Percentiles rank a stretch among this genome's conserved stretches.
phyloP scores from a whole-genome alignment of 176 grass and related monocot species.

The Pontederia crassipes region DNA sequence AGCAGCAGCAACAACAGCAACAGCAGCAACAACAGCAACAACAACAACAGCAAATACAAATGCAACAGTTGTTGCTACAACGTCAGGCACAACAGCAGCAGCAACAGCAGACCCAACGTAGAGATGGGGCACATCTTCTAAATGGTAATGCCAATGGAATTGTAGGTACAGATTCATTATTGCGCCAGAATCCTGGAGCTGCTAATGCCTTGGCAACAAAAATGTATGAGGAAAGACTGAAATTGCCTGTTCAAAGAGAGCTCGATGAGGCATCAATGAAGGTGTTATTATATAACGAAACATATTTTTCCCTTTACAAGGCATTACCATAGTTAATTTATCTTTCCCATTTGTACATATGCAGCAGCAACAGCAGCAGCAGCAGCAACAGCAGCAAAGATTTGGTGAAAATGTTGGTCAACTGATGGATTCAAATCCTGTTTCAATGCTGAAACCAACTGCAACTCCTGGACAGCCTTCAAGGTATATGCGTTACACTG shows the following conservation, averaged over 20 bases:
- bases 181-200: constrained; percentile 22
- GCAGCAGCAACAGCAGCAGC: too few relatives aligned
- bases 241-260: neutral
- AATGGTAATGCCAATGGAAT: constrained; percentile 31
- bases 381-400: constrained; percentile 46
- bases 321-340: too few relatives aligned
- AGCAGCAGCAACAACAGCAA: constrained; percentile 5
- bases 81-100: constrained; percentile 20
- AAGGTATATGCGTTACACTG: constrained; percentile 31
- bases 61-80: constrained; percentile 11
- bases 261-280: neutral
- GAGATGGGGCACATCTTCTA: constrained; percentile 18
- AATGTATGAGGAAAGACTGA: constrained; percentile 34
- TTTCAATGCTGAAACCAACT: constrained; percentile 67
- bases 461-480: constrained; percentile 65
- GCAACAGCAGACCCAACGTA: constrained; percentile 24
- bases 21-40: constrained; percentile 7
- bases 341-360: too few relatives aligned
- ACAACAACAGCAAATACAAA: constrained; percentile 1
- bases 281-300: neutral
- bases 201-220: constrained; percentile 40
- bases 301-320: neutral
- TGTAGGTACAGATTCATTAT: constrained; percentile 18
- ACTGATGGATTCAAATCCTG: constrained; percentile 59
- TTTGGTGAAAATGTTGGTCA: constrained; percentile 71